Evolutionary conservation across 495 filamentous ascomycete genomes (phyloP).

Genomic region (Xylaria palmicola): DNA sequence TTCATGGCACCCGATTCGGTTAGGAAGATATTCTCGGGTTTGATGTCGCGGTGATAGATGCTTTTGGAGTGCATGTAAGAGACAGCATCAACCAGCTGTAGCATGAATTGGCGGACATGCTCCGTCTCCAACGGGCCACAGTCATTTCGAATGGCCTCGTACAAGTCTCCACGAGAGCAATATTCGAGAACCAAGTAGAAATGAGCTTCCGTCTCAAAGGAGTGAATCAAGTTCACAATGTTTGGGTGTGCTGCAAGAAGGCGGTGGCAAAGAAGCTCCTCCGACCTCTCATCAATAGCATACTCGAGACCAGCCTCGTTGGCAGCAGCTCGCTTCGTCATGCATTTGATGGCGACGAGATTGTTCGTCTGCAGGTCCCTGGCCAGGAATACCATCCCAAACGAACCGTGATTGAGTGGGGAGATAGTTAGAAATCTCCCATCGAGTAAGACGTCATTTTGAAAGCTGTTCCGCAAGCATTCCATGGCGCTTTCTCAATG

Average conservation of each 20-base stretch:
- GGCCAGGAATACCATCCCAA: constrained; percentile 95
- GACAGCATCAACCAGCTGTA: constrained; percentile 86
- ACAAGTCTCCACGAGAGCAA: constrained; percentile 93
- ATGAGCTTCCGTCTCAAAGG: constrained; percentile 88
- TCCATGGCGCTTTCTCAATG: constrained; percentile 59
- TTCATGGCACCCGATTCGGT: constrained; percentile 85
- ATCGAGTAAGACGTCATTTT: constrained; percentile 70
- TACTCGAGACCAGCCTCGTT: constrained; percentile 52
- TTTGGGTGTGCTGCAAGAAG: constrained; percentile 79
- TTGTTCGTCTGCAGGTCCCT: constrained; percentile 71
- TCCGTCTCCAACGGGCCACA: constrained; percentile 90
- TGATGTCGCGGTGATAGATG: constrained; percentile 97
- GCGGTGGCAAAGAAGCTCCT: constrained; percentile 81
- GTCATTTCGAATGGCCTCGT: constrained; percentile 89
- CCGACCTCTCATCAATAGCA: constrained; percentile 76
- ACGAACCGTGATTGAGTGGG: constrained; percentile 96
- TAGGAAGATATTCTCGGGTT: constrained; percentile 98
- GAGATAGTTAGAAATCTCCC: constrained; percentile 87
- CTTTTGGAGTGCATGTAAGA: constrained; percentile 87
- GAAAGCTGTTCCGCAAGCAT: constrained; percentile 73
- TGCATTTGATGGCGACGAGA: constrained; percentile 88
- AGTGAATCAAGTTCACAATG: constrained; percentile 88
- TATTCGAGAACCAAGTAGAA: constrained; percentile 93
- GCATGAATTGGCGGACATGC: constrained; percentile 95
- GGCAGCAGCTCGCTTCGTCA: constrained; percentile 72